Base-by-base conservation (phyloP, 345 rosid species). In the Eucalyptus cloeziana region DNA sequence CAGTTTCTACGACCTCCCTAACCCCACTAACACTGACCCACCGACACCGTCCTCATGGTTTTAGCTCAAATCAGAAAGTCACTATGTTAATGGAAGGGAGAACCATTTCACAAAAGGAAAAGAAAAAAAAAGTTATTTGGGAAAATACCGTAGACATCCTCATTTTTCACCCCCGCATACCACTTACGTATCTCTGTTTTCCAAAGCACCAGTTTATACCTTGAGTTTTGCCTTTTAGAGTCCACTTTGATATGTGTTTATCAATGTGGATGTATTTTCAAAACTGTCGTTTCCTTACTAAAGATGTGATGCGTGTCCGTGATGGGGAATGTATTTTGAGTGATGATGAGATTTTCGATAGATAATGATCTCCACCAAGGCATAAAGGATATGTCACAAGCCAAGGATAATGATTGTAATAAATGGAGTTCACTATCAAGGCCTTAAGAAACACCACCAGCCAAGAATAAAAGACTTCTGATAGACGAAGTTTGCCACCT, bases 331-430 rank as follows among this genome's bases (percentile, higher is more conserved):
- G 71, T n/a, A 14, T n/a, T 30, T 64, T n/a, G 19, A 64, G 37
- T 13, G 71, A 27, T 25, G 67, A 60, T 60, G n/a, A 9, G 71
- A 64, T n/a, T n/a, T 64, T n/a, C 5, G 0, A n/a, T 14, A n/a
- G 76, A n/a, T 14, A 64, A 64, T 64, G 10, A 64, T 64, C 21
- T 8, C 9, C 17, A 64, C 1, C 76, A 13, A 64, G 37, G 37
- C 19, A 64, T n/a, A 64, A 14, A 64, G 19, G 10, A 64, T 15
- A 64, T 2, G 4, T 31, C 37, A 64, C 3, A 7, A n/a, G 21
- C 3, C 5, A n/a, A 64, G 19, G 37, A 64, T 64, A n/a, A 64
- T 3, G 76, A 30, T n/a, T 16, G 19, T 0, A 0, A 64, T n/a
- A n/a, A 3, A 64, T 64, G 21, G 9, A 64, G 21, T 64, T 64